These are phyloP conservation scores for Albophoma yamanashiensis DNA, from an alignment of 2,329 filamentous ascomycete genomes.

Conservation along the genomic window DNA sequence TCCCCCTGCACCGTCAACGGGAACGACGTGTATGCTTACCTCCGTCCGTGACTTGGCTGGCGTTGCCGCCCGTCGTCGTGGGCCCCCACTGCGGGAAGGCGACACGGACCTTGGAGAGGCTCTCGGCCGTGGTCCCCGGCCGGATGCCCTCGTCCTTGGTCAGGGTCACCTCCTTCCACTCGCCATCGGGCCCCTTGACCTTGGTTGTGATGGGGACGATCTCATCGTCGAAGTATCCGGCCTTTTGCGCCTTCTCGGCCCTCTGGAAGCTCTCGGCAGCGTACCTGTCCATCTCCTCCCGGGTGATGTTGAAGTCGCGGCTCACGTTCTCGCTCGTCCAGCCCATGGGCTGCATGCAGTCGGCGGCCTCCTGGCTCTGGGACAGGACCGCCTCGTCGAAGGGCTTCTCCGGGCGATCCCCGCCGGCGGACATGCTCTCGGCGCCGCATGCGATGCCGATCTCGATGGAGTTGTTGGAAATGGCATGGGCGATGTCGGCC, in stretches of 20 bases:
- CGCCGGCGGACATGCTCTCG: conserved; percentile 73
- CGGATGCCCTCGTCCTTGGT: conserved; percentile 85
- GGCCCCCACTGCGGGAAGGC: conserved; percentile 88
- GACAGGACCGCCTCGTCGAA: conserved; percentile 68
- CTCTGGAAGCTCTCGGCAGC: conserved; percentile 80
- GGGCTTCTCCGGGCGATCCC: conserved; percentile 57
- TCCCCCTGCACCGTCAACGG: neutral
- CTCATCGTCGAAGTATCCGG: conserved; percentile 86
- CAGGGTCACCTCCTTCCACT: conserved; percentile 66
- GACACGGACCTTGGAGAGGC: conserved; percentile 71
- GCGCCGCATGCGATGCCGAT: conserved; percentile 80
- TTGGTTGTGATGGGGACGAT: conserved; percentile 79
- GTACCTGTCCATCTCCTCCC: conserved; percentile 74
- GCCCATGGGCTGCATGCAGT: conserved; percentile 94
- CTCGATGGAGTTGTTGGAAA: conserved; percentile 69
- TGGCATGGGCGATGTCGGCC: conserved; percentile 88
- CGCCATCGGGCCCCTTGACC: conserved; percentile 74
- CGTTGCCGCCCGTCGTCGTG: conserved; percentile 83
- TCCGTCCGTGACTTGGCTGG: conserved; percentile 90
- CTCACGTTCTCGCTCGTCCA: conserved; percentile 97
- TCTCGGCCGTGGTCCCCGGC: conserved; percentile 78
- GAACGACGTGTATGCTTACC: conserved; percentile 30
- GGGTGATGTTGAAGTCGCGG: conserved; percentile 74
- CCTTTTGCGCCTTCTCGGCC: conserved; percentile 83
- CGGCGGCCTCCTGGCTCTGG: conserved; percentile 63